These are phyloP conservation scores for Scedosporium dehoogii DNA, from an alignment of 2,329 filamentous ascomycete genomes.

Conservation along the genomic window DNA sequence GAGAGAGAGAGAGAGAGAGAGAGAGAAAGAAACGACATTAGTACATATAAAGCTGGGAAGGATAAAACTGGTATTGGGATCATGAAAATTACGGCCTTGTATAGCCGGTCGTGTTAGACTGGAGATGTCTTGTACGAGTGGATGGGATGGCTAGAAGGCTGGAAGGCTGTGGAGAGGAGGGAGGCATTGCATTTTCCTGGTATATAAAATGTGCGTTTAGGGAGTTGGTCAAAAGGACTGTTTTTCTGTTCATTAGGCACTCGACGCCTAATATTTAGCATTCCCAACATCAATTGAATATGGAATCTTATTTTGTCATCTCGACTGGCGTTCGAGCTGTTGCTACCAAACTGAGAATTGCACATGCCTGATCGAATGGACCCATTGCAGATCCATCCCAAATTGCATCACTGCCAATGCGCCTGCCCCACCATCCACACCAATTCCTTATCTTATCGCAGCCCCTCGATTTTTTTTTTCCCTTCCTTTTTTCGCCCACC, in stretches of 20 bases:
- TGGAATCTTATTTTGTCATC: too few relatives aligned
- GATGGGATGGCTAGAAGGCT: neutral
- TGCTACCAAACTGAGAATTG: too few relatives aligned
- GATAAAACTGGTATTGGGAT: neutral
- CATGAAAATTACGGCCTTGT: neutral
- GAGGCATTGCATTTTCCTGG: neutral
- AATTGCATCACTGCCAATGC: too few relatives aligned
- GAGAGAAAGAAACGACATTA: neutral
- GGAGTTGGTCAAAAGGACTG: neutral
- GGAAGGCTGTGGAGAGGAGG: neutral
- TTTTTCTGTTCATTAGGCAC: too few relatives aligned
- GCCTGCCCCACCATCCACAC: conserved; percentile 5
- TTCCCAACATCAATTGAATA: too few relatives aligned
- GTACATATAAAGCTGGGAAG: neutral
- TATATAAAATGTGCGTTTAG: neutral
- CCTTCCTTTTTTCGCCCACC: neutral
- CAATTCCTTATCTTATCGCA: conserved; percentile 9
- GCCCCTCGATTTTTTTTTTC: conserved; percentile 6
- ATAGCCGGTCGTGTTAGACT: too few relatives aligned
- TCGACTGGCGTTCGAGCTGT: too few relatives aligned
- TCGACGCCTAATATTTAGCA: too few relatives aligned
- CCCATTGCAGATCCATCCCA: too few relatives aligned
- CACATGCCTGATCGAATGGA: too few relatives aligned
- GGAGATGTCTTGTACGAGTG: neutral
- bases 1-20: neutral